A percentile compares a stretch with the other conserved stretches of the same genome.
phyloP scores from a whole-genome alignment of 1,284 basidiomycete genomes.

The Thecaphora thlaspeos region DNA sequence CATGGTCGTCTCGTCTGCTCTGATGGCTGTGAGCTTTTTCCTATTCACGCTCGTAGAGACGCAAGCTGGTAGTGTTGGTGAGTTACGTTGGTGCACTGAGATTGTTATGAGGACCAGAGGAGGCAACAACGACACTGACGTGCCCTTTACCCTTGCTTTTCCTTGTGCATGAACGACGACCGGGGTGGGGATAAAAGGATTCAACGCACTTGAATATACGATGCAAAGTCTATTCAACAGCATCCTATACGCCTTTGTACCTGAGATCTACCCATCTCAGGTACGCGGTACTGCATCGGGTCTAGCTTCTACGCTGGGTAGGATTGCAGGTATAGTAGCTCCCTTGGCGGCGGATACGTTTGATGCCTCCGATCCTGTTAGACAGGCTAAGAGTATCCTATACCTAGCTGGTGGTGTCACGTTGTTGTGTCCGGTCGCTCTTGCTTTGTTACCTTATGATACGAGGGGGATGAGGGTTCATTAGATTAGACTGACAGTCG shows the following conservation, averaged over 20 bases:
- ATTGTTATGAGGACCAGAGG: too few relatives aligned
- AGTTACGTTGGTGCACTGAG: constrained; percentile 19
- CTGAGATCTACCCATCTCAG: constrained; percentile 59
- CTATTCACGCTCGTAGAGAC: constrained; percentile 58
- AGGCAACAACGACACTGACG: too few relatives aligned
- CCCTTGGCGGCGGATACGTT: constrained; percentile 58
- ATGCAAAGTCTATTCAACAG: constrained; percentile 59
- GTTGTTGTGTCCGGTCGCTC: constrained; percentile 36
- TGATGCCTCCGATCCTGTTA: constrained; percentile 66
- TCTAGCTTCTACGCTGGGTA: constrained; percentile 57
- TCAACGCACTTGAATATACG: constrained; percentile 59
- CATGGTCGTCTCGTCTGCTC: constrained; percentile 57
- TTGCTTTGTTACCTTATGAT: constrained; percentile 42
- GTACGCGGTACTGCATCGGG: constrained; percentile 59
- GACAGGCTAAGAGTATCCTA: constrained; percentile 32
- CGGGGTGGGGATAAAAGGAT: too few relatives aligned
- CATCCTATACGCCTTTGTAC: constrained; percentile 60
- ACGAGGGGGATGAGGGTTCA: constrained; percentile 39
- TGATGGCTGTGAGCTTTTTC: constrained; percentile 59
- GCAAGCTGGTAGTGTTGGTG: constrained; percentile 12
- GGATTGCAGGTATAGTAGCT: constrained; percentile 57
- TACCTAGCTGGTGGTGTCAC: constrained; percentile 44
- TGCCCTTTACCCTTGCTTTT: too few relatives aligned
- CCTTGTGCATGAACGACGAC: too few relatives aligned
- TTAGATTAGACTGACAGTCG: too few relatives aligned